Base-by-base conservation (phyloP, 495 filamentous ascomycete genomes). In the Stereocaulon alpinum region DNA sequence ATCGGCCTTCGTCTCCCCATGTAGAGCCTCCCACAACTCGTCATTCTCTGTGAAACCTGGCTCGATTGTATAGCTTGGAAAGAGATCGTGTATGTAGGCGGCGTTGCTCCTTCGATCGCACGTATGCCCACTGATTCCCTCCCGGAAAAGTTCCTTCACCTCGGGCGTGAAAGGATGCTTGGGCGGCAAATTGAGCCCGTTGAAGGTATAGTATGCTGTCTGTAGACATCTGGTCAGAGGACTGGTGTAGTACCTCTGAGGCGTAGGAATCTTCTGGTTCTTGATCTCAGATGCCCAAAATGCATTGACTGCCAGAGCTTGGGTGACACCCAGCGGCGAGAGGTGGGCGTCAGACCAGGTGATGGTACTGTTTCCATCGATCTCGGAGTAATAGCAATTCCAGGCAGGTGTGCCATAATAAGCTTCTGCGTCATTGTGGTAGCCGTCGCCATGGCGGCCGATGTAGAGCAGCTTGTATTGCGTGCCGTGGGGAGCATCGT, bases 301-400 rank as follows among this genome's bases (percentile, higher is more conserved):
- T 22, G 61, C 59, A 59, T 86, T 78, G 18, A 84, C 82, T 17
- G 70, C 72, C 9, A 73, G 63, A 30, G 88, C 89, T 72, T 92
- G 86, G 4, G 55, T 53, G 45, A 77, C 71, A 18, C 89, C 89
- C 29, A 61, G 68, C 1, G 70, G 49, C 1, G 85, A 89, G 32
- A 95, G 76, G 17, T 78, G 70, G 7, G 89, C 82, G 65, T 95
- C 89, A 22, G 71, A 68, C 89, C 88, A 93, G 63, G 70, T 79
- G 12, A 73, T 70, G 2, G 78, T 84, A 37, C 69, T 74, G 68
- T 93, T 88, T 59, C 87, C 87, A 55, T 84, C 74, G 2, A 84
- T 76, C 47, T 79, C 74, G 47, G 86, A 81, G 82, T 85, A 92
- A 73, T 89, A 83, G 71, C 85, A 88, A 67, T 87, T 80, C 86